Evolutionary conservation across 2,329 filamentous ascomycete species (phyloP), one percentile per base, ranked within the genome.

Genomic region (Fusarium sp.): DNA sequence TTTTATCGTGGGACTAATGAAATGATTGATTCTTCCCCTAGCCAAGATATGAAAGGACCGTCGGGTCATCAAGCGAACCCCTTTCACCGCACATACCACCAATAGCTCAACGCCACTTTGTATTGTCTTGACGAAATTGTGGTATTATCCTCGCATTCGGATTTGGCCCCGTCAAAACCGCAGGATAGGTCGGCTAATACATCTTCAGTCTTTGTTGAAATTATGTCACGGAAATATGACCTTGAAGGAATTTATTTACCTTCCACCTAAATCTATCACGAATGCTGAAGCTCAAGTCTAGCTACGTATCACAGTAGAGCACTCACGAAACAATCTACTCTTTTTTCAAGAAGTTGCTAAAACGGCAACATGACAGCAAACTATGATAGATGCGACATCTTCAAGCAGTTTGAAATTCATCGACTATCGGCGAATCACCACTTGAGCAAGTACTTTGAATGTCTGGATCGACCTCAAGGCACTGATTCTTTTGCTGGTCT

Each of bases 91-190:
- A 17, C 4, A 10, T n/a, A 6, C 23, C n/a, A 51, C n/a, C n/a
- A 6, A 7, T 14, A 32, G 47, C 11, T 14, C 9, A 9, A 45
- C 57, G 59, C 59, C 57, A 62, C 59, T 44, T 47, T 41, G 14
- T 4, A 62, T 62, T 62, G 57, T 56, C 17, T 39, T 48, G 6
- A n/a, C 15, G 20, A 46, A 55, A 35, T 27, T 19, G n/a, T 27
- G 20, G 14, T 19, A 4, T 6, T 17, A 6, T 25, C 3, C 20
- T 14, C 9, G 0, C 20, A 10, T 19, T 0, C n/a, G 17, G 14
- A 1, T 35, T 1, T 10, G 33, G 2, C 5, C 0, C 23, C 3
- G 19, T 51, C 33, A 5, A n/a, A 35, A n/a, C 11, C 27, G 27
- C 11, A 30, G 27, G 27, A 13, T 5, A 30, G 27, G 27, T 30